Percentiles rank a stretch among this genome's conserved stretches.
These are phyloP conservation scores for Skeletonema menzelii DNA, from an alignment of 108 stramenopile genomes.

Conservation along the genomic window DNA sequence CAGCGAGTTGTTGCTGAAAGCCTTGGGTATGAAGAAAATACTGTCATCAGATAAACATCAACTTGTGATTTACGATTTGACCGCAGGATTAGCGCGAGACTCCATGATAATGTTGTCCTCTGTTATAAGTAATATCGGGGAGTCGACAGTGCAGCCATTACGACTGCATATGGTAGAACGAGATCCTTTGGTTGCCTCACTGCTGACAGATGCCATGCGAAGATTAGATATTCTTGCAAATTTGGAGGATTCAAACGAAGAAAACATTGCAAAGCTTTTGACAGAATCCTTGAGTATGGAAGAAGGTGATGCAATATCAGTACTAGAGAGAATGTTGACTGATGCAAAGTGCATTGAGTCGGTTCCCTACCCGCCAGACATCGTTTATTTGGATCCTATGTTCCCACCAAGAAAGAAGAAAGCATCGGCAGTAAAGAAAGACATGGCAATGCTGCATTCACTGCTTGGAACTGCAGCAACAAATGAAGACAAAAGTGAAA, in stretches of 20 bases:
- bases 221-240: conserved; percentile 45
- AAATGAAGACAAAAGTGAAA: not conserved
- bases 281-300: conserved; percentile 43
- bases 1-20: conserved; percentile 64
- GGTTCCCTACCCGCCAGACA: conserved; percentile 38
- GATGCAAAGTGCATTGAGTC: not conserved
- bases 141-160: not conserved
- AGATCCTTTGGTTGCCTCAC: conserved; percentile 65
- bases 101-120: conserved; percentile 60
- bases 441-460: conserved; percentile 81
- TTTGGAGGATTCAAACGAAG: not conserved
- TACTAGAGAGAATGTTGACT: conserved; percentile 18
- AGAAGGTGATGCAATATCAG: conserved; percentile 52
- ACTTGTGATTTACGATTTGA: conserved; percentile 69
- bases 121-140: conserved; percentile 1
- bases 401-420: conserved; percentile 79
- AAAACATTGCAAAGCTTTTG: conserved; percentile 28
- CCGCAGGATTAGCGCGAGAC: conserved; percentile 86
- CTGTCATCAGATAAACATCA: conserved; percentile 3
- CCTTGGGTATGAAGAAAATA: conserved; percentile 51
- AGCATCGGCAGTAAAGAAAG: conserved; percentile 76
- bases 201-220: conserved; percentile 72
- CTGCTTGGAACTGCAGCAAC: conserved; percentile 54
- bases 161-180: conserved; percentile 75
- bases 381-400: conserved; percentile 89